Percentiles rank a stretch among this genome's conserved stretches.
These are phyloP conservation scores for Nakazawaea sp. DNA, from an alignment of 805 yeast genomes.

Conservation along the genomic window DNA sequence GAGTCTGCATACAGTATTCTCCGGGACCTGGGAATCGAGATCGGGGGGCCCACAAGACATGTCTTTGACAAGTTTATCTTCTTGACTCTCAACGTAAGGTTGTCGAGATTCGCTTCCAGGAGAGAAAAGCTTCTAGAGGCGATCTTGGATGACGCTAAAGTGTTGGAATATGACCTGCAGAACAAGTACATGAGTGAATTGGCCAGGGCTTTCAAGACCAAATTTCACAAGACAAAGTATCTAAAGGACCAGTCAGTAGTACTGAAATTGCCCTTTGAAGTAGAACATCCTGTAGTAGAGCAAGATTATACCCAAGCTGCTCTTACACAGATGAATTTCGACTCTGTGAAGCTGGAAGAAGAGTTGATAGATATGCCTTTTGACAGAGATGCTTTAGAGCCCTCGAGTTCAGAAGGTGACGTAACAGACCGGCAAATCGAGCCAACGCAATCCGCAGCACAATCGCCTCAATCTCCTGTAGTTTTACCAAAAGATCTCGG, in stretches of 20 bases:
- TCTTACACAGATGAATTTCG: background rate
- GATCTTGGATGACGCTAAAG: conserved; percentile 2
- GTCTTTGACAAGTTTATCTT: conserved; percentile 7
- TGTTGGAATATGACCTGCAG: background rate
- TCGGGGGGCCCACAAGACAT: background rate
- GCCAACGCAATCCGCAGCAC: too few species aligned
- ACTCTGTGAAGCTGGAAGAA: background rate
- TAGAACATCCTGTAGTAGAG: too few species aligned
- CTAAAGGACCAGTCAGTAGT: too few species aligned
- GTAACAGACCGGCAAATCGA: too few species aligned
- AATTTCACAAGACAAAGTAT: background rate
- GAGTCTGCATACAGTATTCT: background rate
- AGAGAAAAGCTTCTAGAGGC: conserved; percentile 2
- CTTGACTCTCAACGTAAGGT: conserved; percentile 3
- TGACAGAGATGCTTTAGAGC: conserved; percentile 5
- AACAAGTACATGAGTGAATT: background rate
- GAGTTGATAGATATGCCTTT: background rate
- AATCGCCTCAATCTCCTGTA: too few species aligned
- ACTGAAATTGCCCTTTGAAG: too few species aligned
- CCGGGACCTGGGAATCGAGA: background rate
- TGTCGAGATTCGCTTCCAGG: background rate
- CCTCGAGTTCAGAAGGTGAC: too few species aligned
- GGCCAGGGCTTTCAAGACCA: background rate
- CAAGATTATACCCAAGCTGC: background rate
- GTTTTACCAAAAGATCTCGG: too few species aligned